Evolutionary conservation across 148 eudicot genomes (phyloP).

Genomic region (Polygonum aviculare): DNA sequence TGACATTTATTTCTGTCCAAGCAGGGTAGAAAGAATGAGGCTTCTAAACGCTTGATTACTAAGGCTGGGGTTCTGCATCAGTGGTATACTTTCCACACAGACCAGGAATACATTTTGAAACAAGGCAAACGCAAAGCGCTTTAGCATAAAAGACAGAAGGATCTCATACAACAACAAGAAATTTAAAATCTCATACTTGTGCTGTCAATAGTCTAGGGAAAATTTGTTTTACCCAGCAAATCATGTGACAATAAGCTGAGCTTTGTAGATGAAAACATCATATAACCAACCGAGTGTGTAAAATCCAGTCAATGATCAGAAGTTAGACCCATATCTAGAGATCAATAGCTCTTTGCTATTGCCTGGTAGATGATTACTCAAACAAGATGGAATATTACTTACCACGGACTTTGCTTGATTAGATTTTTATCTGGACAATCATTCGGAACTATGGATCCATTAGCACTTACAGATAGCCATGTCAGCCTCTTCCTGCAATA

Average conservation of each 20-base stretch:
- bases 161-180: background rate
- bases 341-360: background rate
- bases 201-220: background rate
- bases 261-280: background rate
- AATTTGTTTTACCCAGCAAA: background rate
- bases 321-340: background rate
- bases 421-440: constrained; percentile 58
- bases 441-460: constrained; percentile 69
- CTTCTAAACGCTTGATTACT: background rate
- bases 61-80: background rate
- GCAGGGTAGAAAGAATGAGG: background rate
- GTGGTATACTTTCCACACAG: background rate
- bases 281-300: background rate
- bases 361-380: background rate
- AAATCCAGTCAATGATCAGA: background rate
- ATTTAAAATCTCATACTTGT: background rate
- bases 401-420: constrained; percentile 64
- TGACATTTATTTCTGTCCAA: background rate
- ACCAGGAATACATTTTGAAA: background rate
- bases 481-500: constrained; percentile 58
- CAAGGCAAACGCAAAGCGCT: background rate
- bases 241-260: background rate
- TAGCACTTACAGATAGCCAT: constrained; percentile 74
- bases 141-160: background rate
- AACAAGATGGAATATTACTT: constrained; percentile 18